Evolutionary conservation across 2,329 filamentous ascomycete species (phyloP).

Genomic region (Pseudogymnoascus sp.): DNA sequence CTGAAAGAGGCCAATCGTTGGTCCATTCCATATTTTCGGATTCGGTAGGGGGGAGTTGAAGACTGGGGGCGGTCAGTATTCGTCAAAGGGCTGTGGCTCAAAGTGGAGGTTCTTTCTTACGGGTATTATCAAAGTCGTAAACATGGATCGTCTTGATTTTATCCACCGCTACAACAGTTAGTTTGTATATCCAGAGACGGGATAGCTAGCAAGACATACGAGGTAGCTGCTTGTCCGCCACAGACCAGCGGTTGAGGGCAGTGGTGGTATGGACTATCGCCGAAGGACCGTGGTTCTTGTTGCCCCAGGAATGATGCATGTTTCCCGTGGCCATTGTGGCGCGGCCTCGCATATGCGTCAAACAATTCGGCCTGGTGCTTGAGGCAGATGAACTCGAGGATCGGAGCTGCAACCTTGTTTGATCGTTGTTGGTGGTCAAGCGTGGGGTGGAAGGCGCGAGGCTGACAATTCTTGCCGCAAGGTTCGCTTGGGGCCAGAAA

Average conservation of each 20-base stretch:
- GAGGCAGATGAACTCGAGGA: not conserved
- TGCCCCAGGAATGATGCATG: conserved; percentile 14
- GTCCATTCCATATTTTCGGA: conserved; percentile 72
- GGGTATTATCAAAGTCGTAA: conserved; percentile 97
- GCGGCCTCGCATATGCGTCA: not conserved
- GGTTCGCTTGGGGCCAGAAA: not conserved
- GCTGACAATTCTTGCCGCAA: not conserved
- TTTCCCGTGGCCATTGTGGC: not conserved
- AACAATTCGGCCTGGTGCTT: not conserved
- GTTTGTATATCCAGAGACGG: conserved; percentile 13
- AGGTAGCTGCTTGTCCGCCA: conserved; percentile 63
- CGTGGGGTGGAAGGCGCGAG: not conserved
- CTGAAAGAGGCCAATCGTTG: conserved; percentile 68
- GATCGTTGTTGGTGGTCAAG: not conserved
- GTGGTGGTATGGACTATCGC: conserved; percentile 50
- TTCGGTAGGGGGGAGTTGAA: conserved; percentile 91
- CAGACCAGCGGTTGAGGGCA: conserved; percentile 75
- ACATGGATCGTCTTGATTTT: conserved; percentile 76
- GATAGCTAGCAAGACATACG: conserved; percentile 34
- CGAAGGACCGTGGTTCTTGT: conserved; percentile 3
- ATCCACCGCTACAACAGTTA: conserved; percentile 41
- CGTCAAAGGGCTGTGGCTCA: not conserved
- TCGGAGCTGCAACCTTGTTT: not conserved
- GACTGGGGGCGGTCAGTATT: conserved; percentile 41
- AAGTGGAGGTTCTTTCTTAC: conserved; percentile 45